Conservation (phyloP, 75 land plant genomes). For the Pinus taeda region DNA sequence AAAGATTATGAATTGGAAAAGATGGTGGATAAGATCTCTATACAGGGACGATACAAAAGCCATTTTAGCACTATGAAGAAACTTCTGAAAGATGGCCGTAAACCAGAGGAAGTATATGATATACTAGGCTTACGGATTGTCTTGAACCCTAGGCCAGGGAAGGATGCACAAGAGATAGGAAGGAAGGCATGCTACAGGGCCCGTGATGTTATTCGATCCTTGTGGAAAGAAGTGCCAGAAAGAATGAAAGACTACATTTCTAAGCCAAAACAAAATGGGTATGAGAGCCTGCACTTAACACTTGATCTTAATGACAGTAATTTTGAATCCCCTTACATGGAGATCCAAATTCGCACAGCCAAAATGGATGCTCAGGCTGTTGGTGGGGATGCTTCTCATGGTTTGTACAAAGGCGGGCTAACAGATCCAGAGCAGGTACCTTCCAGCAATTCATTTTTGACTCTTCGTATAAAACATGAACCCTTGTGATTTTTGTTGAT, state of each 20-base stretch:
- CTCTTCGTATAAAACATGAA: background rate
- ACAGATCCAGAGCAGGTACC: slow-evolving; percentile 92
- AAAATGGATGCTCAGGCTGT: slow-evolving; percentile 83
- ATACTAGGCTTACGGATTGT: slow-evolving; percentile 78
- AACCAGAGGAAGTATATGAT: slow-evolving; percentile 86
- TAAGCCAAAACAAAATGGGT: slow-evolving; percentile 88
- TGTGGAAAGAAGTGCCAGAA: slow-evolving; percentile 82
- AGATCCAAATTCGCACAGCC: slow-evolving; percentile 87
- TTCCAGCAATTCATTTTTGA: background rate
- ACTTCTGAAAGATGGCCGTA: slow-evolving; percentile 83
- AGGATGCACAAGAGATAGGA: slow-evolving; percentile 34
- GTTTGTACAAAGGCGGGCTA: slow-evolving; percentile 94
- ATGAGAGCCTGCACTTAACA: slow-evolving; percentile 85
- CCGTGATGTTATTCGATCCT: slow-evolving; percentile 51
- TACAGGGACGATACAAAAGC: slow-evolving; percentile 87
- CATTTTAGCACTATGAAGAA: slow-evolving; percentile 99
- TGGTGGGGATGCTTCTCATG: slow-evolving; percentile 92
- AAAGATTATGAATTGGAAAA: slow-evolving; percentile 42
- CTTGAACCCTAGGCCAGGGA: slow-evolving; percentile 38
- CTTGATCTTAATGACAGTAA: slow-evolving; percentile 58
- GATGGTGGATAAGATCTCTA: slow-evolving; percentile 48
- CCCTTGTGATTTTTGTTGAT: background rate
- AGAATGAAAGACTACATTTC: slow-evolving; percentile 93
- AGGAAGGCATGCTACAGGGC: slow-evolving; percentile 77
- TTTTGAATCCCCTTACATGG: slow-evolving; percentile 62